phyloP scores from a whole-genome alignment of 2,329 filamentous ascomycete species.

The Penicillium corylophilum region DNA sequence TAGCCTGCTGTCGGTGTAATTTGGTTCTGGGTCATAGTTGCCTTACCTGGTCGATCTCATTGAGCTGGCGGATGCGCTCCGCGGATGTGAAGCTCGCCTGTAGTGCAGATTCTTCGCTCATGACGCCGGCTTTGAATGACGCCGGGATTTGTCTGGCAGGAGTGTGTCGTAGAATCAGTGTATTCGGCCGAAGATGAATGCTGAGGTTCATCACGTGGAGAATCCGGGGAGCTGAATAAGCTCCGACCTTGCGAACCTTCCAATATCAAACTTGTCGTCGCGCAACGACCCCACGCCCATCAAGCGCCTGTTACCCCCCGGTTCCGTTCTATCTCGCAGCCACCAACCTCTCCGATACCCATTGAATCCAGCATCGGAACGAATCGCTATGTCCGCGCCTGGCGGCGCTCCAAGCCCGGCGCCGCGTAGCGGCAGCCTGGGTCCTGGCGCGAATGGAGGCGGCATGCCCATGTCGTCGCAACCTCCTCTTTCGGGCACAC shows the following conservation, averaged over 20 bases:
- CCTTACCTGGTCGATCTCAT: slow-evolving; percentile 69
- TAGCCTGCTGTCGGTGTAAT: not conserved
- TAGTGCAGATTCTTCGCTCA: slow-evolving; percentile 25
- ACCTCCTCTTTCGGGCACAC: slow-evolving; percentile 48
- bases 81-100: slow-evolving; percentile 62
- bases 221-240: slow-evolving; percentile 15
- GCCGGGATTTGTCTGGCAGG: too few species aligned
- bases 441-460: slow-evolving; percentile 38
- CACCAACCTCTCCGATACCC: not conserved
- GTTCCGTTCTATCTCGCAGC: slow-evolving; percentile 1
- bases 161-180: not conserved
- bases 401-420: slow-evolving; percentile 50
- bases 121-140: slow-evolving; percentile 5
- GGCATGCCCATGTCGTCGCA: slow-evolving; percentile 49
- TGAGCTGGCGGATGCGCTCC: slow-evolving; percentile 78
- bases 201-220: slow-evolving; percentile 12
- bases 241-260: not conserved
- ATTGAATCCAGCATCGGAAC: not conserved
- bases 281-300: slow-evolving; percentile 11
- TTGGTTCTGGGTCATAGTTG: not conserved
- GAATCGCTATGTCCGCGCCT: slow-evolving; percentile 43
- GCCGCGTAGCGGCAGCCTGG: slow-evolving; percentile 50
- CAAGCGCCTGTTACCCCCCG: slow-evolving; percentile 5
- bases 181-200: not conserved
- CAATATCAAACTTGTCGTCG: slow-evolving; percentile 26